Base-by-base conservation (phyloP, 73 alveolate species). In the Paramecium primaurelia region DNA sequence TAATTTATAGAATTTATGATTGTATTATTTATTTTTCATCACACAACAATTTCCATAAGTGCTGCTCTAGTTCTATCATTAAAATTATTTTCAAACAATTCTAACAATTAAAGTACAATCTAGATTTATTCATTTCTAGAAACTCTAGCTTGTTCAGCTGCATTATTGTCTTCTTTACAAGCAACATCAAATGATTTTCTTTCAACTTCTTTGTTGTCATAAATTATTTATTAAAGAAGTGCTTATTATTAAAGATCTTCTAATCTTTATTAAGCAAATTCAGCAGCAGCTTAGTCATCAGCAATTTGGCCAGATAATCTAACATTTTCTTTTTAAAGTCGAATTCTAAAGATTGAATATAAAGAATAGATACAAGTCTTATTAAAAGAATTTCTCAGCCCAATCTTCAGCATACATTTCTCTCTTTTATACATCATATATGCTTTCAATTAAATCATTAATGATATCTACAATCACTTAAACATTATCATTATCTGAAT, bases 331-430 rank as follows among this genome's bases (percentile, higher is more conserved):
- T 45, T 80, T 80, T 80, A 80, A 10, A 80, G 32, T 6, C 91
- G 71, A 22, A 22, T 26, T 25, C 91, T 80, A 45, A 40, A 8
- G 6, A 7, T 1, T 30, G 8, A 14, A 54, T 54, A 16, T 54
- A 18, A 2, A 18, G 4, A 54, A 40, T 40, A 26, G 14, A 32
- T 80, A 80, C 91, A 80, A 45, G 26, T 80, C 91, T 80, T 80
- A 25, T 80, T 40, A 40, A 34, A 80, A 80, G 91, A 80, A 80
- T 6, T 80, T 80, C 32, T 80, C 42, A 12, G 91, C 91, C 91
- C 91, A 80, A 80, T 80, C 91, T 49, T 80, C 91, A 80, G 91
- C 91, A 80, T 80, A 80, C 91, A 80, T 80, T 49, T 80, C 91
- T 47, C 58, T 80, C 91, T 80, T 80, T 47, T 80, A 45, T 0